Evolutionary conservation across 75 land plant genomes (phyloP).

Genomic region (Selaginella tamariscina): DNA sequence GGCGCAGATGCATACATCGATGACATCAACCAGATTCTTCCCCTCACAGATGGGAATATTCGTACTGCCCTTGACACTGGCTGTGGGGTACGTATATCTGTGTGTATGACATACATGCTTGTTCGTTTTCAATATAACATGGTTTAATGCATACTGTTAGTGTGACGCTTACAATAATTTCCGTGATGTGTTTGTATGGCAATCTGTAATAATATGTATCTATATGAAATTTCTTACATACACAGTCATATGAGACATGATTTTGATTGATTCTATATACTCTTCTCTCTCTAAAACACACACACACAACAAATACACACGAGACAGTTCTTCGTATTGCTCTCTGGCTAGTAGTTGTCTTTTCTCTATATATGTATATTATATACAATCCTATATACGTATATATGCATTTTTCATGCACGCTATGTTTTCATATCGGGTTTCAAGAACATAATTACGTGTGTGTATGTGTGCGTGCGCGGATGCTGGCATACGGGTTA

Average conservation of each 20-base stretch:
- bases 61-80: slow-evolving; percentile 11
- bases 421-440: neutral
- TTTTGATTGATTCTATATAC: slow-evolving; percentile 3
- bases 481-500: neutral
- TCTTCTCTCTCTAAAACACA: no score
- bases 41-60: slow-evolving; percentile 3
- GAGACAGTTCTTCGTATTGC: no score
- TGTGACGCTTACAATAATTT: no score
- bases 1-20: slow-evolving; percentile 9
- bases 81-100: slow-evolving; percentile 3
- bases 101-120: neutral
- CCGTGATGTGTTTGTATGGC: no score
- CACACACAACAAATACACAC: no score
- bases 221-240: neutral
- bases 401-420: no score
- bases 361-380: no score
- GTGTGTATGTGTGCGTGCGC: neutral
- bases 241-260: neutral
- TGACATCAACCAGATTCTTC: slow-evolving; percentile 1
- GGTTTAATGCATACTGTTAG: neutral
- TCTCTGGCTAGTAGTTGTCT: no score
- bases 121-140: neutral
- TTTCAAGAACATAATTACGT: neutral
- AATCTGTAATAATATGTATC: no score
- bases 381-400: no score